These are phyloP conservation scores for Bonnemaisonia californica DNA, from an alignment of 31 red algal species.

Conservation along the genomic window DNA sequence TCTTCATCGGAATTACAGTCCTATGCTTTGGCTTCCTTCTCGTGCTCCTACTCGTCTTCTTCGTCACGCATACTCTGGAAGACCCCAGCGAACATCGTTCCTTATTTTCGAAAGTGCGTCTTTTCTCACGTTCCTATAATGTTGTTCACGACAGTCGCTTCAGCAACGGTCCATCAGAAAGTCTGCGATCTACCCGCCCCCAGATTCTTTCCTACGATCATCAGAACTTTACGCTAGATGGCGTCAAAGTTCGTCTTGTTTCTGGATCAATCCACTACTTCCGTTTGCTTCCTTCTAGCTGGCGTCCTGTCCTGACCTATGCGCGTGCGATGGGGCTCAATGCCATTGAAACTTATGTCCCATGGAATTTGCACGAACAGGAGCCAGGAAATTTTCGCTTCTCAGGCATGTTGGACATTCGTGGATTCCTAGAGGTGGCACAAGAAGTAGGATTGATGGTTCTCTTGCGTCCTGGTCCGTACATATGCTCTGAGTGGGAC, in stretches of 20 bases:
- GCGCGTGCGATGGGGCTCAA: conserved; percentile 69
- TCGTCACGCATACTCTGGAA: neutral
- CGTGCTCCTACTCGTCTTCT: neutral
- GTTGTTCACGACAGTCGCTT: neutral
- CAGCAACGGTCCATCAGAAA: neutral
- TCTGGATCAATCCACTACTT: conserved; percentile 89
- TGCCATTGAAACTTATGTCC: conserved; percentile 87
- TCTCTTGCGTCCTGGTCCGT: conserved; percentile 80
- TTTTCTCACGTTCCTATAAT: neutral
- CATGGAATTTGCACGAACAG: conserved; percentile 80
- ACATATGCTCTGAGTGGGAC: conserved; percentile 86
- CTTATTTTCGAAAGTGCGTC: neutral
- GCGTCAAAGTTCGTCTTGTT: conserved; percentile 39
- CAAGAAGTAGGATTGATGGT: conserved; percentile 56
- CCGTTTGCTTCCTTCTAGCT: conserved; percentile 67
- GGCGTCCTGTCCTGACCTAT: conserved; percentile 51
- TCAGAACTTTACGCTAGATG: conserved; percentile 48
- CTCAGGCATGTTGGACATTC: conserved; percentile 65
- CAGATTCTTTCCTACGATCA: conserved; percentile 28
- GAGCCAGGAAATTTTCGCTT: conserved; percentile 54
- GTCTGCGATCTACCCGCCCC: neutral
- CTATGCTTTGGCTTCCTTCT: neutral
- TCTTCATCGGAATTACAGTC: neutral
- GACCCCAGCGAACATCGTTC: neutral
- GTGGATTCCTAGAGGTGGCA: conserved; percentile 56